Percentiles rank a stretch among this genome's conserved stretches.
Conservation (phyloP, 352 stramenopile species). For the Phytophthora sp. region DNA sequence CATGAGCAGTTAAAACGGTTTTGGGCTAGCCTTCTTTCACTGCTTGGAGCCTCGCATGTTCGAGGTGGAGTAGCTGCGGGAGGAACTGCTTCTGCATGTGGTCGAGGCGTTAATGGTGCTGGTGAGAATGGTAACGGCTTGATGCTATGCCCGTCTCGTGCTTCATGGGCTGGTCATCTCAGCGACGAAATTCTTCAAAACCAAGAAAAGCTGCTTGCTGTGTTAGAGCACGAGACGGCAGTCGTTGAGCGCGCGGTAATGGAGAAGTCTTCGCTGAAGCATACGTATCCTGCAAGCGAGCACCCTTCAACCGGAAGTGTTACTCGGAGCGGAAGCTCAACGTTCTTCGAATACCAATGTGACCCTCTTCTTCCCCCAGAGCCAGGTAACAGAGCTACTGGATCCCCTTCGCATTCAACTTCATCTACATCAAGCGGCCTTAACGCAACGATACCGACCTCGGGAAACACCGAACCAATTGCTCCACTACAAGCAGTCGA, state of each 20-base stretch:
- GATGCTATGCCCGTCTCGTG: constrained; percentile 19
- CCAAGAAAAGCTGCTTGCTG: constrained; percentile 77
- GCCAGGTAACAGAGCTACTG: neutral
- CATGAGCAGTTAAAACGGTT: constrained; percentile 53
- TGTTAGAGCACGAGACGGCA: constrained; percentile 79
- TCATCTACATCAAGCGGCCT: neutral
- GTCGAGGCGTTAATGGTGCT: neutral
- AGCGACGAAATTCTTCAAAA: constrained; percentile 86
- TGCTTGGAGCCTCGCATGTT: constrained; percentile 29
- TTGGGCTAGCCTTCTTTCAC: constrained; percentile 54
- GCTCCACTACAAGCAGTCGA: neutral
- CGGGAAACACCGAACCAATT: neutral
- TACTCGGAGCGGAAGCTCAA: constrained; percentile 17
- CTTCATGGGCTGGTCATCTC: constrained; percentile 63
- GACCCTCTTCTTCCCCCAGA: constrained; percentile 60
- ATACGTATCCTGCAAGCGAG: constrained; percentile 57
- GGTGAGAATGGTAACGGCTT: constrained; percentile 13
- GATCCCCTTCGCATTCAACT: constrained; percentile 16
- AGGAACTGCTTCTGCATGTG: neutral
- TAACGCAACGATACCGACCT: neutral
- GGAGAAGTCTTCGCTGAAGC: constrained; percentile 79
- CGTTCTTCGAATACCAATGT: constrained; percentile 71
- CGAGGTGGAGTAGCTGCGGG: neutral
- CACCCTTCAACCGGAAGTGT: constrained; percentile 7
- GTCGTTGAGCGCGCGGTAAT: constrained; percentile 81